Evolutionary conservation across 2,329 filamentous ascomycete species (phyloP), one percentile per base, ranked within the genome.

Genomic region (Aspergillus viridinutans): DNA sequence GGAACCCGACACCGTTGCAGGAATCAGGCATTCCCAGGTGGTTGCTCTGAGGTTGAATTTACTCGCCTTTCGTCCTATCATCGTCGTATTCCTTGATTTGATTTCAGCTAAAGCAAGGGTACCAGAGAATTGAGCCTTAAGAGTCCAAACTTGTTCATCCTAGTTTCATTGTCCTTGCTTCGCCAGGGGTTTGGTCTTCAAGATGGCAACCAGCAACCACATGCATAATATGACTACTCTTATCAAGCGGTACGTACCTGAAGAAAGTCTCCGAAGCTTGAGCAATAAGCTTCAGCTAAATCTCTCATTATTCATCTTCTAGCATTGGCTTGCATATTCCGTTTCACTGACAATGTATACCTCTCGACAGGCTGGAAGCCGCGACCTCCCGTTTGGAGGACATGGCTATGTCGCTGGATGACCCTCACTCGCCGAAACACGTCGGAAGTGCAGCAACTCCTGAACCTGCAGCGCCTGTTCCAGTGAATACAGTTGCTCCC

Each of bases 211-310:
- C 54, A 72, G 72, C 61, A 90, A 84, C 77, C 90, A 92, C 69
- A 97, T 97, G 91, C 88, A 97, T 78, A 97, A 96, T 74, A 80
- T 99, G 61, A 95, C 92, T 38, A 99, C 94, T 54, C 85, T 99
- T 70, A 97, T 99, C 80, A 99, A 99, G 84, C 87, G 94, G 94
- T 97, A 84, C 68, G 85, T 78, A 14, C 10, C 23, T 17, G 21
- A 47, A 26, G 20, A 47, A 12, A 14, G 7, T 38, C 9, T 23
- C 49, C 25, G 23, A 6, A 26, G 53, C 29, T 29, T 21, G 10
- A 20, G 14, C 17, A 49, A 21, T 28, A 38, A 17, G 32, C 14
- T 29, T 25, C 45, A 29, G 25, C n/a, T 23, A 6, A 23, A 56
- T 26, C n/a, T 9, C n/a, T 32, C 4, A 38, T 38, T 5, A 38